Conservation (phyloP, 1,139 yeast genomes). For the Kodamaea fungicola region DNA sequence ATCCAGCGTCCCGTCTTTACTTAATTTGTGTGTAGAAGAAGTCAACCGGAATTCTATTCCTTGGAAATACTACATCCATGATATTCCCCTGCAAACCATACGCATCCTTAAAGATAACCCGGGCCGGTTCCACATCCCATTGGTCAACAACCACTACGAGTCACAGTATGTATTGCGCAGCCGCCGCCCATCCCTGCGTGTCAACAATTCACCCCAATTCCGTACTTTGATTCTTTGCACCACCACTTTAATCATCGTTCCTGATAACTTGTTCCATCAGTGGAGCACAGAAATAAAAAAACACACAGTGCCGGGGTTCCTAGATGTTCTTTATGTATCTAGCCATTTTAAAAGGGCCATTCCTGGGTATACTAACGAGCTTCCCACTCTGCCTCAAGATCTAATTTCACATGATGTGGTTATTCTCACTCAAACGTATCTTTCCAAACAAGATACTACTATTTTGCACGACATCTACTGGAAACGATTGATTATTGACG, state of each 20-base stretch:
- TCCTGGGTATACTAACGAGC: conserved; percentile 15
- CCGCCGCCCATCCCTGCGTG: conserved; percentile 12
- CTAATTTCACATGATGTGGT: conserved; percentile 49
- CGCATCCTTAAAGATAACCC: conserved; percentile 32
- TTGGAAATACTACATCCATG: conserved; percentile 48
- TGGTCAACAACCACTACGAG: conserved; percentile 19
- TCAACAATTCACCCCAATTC: conserved; percentile 7
- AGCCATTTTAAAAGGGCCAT: conserved; percentile 25
- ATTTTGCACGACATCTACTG: conserved; percentile 48
- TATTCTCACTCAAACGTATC: conserved; percentile 45
- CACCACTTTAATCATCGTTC: conserved; percentile 59
- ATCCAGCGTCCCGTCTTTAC: conserved; percentile 18
- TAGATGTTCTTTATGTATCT: conserved; percentile 35
- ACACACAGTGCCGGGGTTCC: conserved; percentile 40
- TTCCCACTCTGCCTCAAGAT: conserved; percentile 27
- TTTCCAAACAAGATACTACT: conserved; percentile 33
- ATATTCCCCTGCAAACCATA: conserved; percentile 44
- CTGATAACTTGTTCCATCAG: conserved; percentile 64
- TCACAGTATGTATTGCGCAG: conserved; percentile 18
- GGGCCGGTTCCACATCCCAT: conserved; percentile 41
- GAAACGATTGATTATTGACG: conserved; percentile 72
- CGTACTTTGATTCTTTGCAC: conserved; percentile 39
- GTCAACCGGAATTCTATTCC: conserved; percentile 50
- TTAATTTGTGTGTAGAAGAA: conserved; percentile 39
- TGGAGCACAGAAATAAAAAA: conserved; percentile 60